phyloP scores from a whole-genome alignment of 2,329 filamentous ascomycete species.

The Venturiaceae sp. region DNA sequence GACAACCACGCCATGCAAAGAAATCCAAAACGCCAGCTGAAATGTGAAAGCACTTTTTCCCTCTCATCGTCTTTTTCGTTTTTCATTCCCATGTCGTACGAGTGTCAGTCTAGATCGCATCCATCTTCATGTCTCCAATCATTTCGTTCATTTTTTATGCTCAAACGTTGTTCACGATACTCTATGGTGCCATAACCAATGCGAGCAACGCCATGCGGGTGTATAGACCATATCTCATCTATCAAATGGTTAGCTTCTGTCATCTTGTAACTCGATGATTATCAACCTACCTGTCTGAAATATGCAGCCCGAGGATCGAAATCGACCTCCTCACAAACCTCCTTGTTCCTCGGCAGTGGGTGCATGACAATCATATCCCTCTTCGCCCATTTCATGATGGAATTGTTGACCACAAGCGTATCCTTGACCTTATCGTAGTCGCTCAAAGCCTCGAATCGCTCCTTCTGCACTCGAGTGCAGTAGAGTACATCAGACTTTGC shows the following conservation, averaged over 20 bases:
- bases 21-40: too few relatives aligned
- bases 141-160: not conserved
- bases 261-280: not conserved
- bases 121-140: too few relatives aligned
- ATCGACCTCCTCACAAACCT: constrained; percentile 92
- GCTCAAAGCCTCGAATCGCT: constrained; percentile 73
- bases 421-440: constrained; percentile 86
- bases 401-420: constrained; percentile 81
- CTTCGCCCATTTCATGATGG: constrained; percentile 85
- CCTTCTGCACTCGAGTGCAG: constrained; percentile 93
- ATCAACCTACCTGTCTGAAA: constrained; percentile 87
- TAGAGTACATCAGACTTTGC: constrained; percentile 86
- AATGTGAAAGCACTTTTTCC: too few relatives aligned
- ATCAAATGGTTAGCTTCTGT: constrained; percentile 31
- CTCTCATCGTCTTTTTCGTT: too few relatives aligned
- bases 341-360: constrained; percentile 84
- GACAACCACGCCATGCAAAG: too few relatives aligned
- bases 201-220: constrained; percentile 96
- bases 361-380: constrained; percentile 90
- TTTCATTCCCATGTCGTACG: too few relatives aligned
- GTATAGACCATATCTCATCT: constrained; percentile 98
- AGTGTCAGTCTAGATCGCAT: not conserved
- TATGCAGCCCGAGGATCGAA: constrained; percentile 95
- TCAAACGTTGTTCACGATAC: not conserved
- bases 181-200: constrained; percentile 62